Evolutionary conservation across 2,329 filamentous ascomycete genomes (phyloP).

Genomic region (Colletotrichum tanaceti): DNA sequence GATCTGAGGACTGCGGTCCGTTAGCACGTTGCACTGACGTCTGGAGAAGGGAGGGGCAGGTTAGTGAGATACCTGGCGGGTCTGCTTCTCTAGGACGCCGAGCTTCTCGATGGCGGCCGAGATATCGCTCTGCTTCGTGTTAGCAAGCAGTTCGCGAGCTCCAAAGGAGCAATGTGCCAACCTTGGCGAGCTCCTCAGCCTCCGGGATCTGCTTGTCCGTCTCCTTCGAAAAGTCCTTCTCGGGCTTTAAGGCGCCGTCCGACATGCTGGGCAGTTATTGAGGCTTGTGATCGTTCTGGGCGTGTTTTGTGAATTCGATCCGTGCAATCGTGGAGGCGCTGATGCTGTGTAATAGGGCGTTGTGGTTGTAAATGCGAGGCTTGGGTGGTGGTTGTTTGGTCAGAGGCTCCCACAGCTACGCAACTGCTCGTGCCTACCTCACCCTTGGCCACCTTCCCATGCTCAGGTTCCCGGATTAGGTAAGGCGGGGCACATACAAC

Average conservation of each 20-base stretch:
- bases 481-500: conserved; percentile 24
- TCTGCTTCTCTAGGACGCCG: conserved; percentile 91
- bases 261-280: conserved; percentile 71
- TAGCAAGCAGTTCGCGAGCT: background rate
- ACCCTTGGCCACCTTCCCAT: conserved; percentile 34
- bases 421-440: conserved; percentile 42
- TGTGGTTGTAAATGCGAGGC: conserved; percentile 29
- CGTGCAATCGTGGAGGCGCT: background rate
- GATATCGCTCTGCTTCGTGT: conserved; percentile 72
- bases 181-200: conserved; percentile 89
- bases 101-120: conserved; percentile 95
- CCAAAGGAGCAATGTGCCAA: conserved; percentile 49
- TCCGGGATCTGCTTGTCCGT: conserved; percentile 92
- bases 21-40: conserved; percentile 44
- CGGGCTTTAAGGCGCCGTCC: conserved; percentile 86
- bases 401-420: conserved; percentile 40
- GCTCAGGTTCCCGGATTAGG: conserved; percentile 37
- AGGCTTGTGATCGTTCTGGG: background rate
- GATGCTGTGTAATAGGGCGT: background rate
- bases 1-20: conserved; percentile 81
- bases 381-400: conserved; percentile 35
- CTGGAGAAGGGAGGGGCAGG: conserved; percentile 29
- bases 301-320: background rate
- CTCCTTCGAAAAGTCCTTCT: conserved; percentile 99
- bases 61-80: conserved; percentile 78